A percentile compares a stretch with the other conserved stretches of the same genome.
Conservation (phyloP, 139 green algal genomes). For the Picochlorum sp. region DNA sequence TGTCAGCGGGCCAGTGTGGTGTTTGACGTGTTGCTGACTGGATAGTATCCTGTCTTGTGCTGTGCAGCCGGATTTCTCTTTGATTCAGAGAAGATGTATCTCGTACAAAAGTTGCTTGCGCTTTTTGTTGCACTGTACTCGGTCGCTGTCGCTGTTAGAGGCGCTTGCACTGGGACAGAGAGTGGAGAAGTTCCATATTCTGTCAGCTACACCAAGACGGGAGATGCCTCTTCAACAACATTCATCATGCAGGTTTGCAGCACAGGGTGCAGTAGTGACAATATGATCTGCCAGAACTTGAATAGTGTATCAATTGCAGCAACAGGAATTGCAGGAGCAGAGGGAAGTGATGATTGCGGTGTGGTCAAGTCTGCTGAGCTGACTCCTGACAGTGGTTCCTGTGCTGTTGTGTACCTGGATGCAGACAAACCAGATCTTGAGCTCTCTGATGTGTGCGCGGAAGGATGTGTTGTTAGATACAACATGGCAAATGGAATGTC, state of each 20-base stretch:
- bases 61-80: too few relatives aligned
- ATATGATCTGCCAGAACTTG: background rate
- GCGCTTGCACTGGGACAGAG: background rate
- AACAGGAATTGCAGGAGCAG: background rate
- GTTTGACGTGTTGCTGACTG: too few relatives aligned
- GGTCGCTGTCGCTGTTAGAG: background rate
- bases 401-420: background rate
- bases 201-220: background rate
- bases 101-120: too few relatives aligned
- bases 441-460: constrained; percentile 5
- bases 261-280: background rate
- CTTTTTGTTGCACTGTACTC: too few relatives aligned
- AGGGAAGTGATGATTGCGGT: background rate
- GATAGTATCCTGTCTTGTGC: too few relatives aligned
- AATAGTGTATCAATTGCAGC: background rate
- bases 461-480: background rate
- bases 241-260: constrained; percentile 12
- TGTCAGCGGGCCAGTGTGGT: too few relatives aligned
- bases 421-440: background rate
- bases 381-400: background rate
- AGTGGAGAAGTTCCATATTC: background rate
- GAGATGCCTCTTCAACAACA: constrained; percentile 6
- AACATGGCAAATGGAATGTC: constrained; percentile 5
- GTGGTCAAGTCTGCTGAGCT: background rate
- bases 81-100: too few relatives aligned